These are phyloP conservation scores for Venturia pyrina DNA, from an alignment of 2,329 filamentous ascomycete genomes.

Conservation along the genomic window DNA sequence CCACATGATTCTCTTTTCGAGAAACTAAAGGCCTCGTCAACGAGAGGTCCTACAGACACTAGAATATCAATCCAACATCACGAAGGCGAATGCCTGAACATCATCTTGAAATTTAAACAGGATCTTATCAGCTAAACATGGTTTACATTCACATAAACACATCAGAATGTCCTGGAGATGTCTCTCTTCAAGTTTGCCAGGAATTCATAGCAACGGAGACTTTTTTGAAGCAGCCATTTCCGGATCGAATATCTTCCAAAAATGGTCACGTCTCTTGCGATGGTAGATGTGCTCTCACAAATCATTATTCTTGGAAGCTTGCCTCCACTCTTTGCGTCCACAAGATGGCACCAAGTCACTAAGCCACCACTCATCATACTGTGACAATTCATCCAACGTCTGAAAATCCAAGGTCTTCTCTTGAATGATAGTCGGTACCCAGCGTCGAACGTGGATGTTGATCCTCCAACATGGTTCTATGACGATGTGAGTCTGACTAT, in stretches of 20 bases:
- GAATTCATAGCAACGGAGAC: neutral
- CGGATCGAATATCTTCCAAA: too few relatives aligned
- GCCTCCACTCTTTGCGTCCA: neutral
- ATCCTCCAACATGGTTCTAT: neutral
- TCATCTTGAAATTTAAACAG: neutral
- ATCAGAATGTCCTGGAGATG: neutral
- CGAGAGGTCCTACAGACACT: too few relatives aligned
- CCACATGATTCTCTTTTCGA: too few relatives aligned
- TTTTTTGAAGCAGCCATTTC: too few relatives aligned
- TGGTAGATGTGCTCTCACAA: too few relatives aligned
- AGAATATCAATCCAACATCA: too few relatives aligned
- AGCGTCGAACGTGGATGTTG: neutral
- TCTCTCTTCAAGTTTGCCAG: neutral
- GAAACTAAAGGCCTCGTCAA: too few relatives aligned
- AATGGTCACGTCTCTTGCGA: too few relatives aligned
- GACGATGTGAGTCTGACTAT: neutral
- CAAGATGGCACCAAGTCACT: neutral
- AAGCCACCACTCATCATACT: neutral
- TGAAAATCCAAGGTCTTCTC: neutral
- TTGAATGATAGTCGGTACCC: neutral
- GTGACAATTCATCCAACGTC: neutral
- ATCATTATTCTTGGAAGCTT: too few relatives aligned
- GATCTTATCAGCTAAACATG: neutral
- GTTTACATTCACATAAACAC: neutral
- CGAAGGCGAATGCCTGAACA: neutral